These are phyloP conservation scores for Phytophthora fragariaefolia DNA, from an alignment of 352 stramenopile genomes.

Conservation along the genomic window DNA sequence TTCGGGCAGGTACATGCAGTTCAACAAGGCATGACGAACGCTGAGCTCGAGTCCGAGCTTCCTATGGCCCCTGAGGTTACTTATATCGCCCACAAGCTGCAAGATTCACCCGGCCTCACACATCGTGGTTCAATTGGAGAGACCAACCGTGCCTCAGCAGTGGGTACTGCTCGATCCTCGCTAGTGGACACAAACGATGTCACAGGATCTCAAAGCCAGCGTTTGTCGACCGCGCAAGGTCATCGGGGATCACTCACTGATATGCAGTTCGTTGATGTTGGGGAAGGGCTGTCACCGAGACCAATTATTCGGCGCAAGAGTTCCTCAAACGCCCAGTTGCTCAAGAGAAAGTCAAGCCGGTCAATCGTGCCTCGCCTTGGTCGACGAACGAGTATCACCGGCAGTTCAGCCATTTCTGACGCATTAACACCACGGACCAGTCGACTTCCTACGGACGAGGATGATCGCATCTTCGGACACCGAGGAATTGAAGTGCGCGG, in stretches of 20 bases:
- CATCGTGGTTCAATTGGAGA: background rate
- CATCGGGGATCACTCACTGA: background rate
- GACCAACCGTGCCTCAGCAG: background rate
- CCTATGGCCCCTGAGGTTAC: background rate
- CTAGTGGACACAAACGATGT: background rate
- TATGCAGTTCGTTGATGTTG: background rate
- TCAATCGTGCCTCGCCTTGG: no score
- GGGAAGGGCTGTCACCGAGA: background rate
- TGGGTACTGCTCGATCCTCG: no score
- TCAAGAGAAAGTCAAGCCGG: conserved; percentile 1
- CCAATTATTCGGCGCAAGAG: conserved; percentile 1
- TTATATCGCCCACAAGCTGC: background rate
- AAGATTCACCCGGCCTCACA: background rate
- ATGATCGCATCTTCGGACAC: background rate
- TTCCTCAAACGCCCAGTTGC: background rate
- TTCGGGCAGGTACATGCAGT: background rate
- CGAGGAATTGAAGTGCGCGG: conserved; percentile 2
- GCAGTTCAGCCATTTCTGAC: background rate
- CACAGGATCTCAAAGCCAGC: background rate
- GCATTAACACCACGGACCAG: background rate
- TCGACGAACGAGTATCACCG: background rate
- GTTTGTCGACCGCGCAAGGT: background rate
- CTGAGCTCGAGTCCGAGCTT: background rate
- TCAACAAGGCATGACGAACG: background rate
- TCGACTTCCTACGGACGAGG: background rate